Base-by-base conservation (phyloP, 768 basidiomycete genomes). In the Amanita jacksonii region DNA sequence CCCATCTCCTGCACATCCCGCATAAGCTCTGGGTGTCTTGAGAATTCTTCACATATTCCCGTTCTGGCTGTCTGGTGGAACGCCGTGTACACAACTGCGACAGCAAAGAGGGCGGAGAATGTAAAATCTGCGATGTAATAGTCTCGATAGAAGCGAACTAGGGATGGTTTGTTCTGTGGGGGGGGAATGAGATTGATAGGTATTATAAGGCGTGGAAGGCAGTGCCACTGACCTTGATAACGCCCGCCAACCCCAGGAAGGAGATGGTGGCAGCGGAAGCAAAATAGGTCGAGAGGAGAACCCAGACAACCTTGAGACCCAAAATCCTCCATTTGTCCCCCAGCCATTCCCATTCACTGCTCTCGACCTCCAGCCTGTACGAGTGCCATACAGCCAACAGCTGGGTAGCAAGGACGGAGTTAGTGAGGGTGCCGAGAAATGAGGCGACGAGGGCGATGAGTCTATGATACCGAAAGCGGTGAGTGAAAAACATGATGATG, bases 111-210 rank as follows among this genome's bases (percentile, higher is more conserved):
- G 5, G 77, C 68, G 58, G 76, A 76, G 61, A 85, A 82, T 3
- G 73, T 71, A 55, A 88, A 79, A 62, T 88, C 85, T 41, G 81
- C 85, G 50, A 85, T 77, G 45, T 84, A 77, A 51, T 81, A 87
- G 65, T 85, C 85, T 49, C 85, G 78, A 64, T 86, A 89, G 52
- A 89, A 78, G 43, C 82, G 81, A 40, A 89, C 76, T 50, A 78
- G 75, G 1, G 76, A 63, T 3, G 79, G 67, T 49, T 74, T 74
- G 55, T 67, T 73, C 85, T 88, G 51, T 34, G 41, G 25, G 16
- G 2, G 35, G 38, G 22, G 10, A 28, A 25, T 33, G 20, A 38
- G 24, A 8, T 15, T 15, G 15, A 34, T 5, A 19, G 4, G 12
- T 16, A 30, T 12, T 4, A 19, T 5, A 18, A 7, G 15, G 52